Evolutionary conservation across 805 yeast species (phyloP).

Genomic region (Ogataea dorogensis): DNA sequence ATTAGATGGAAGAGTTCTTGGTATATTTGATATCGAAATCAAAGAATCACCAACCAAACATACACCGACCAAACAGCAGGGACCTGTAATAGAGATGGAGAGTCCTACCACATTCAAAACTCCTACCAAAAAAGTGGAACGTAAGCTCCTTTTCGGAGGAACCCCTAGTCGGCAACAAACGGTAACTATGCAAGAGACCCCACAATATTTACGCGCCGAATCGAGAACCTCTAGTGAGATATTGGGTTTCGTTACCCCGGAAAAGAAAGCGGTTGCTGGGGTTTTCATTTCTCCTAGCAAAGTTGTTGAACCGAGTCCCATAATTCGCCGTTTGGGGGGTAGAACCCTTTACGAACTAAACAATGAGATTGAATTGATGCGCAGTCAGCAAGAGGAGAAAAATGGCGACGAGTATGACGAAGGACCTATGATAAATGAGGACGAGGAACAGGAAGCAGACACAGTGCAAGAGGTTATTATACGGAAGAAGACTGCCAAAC

Average conservation of each 20-base stretch:
- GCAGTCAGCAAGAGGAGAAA: slow-evolving; percentile 19
- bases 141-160: slow-evolving; percentile 20
- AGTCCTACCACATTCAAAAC: slow-evolving; percentile 28
- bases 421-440: not conserved
- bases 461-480: slow-evolving; percentile 27
- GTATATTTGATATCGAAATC: slow-evolving; percentile 59
- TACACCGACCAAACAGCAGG: slow-evolving; percentile 9
- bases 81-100: not conserved
- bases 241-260: slow-evolving; percentile 10
- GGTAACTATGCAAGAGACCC: slow-evolving; percentile 22
- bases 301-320: slow-evolving; percentile 33
- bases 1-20: slow-evolving; percentile 69
- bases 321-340: slow-evolving; percentile 23
- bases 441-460: slow-evolving; percentile 12
- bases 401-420: slow-evolving; percentile 3
- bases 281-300: slow-evolving; percentile 16
- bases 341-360: slow-evolving; percentile 45
- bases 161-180: slow-evolving; percentile 14
- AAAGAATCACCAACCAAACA: slow-evolving; percentile 21
- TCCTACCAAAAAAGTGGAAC: slow-evolving; percentile 28
- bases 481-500: slow-evolving; percentile 43
- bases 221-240: slow-evolving; percentile 12
- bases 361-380: slow-evolving; percentile 43
- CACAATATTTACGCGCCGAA: slow-evolving; percentile 22
- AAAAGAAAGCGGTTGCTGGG: slow-evolving; percentile 3